Evolutionary conservation across 305 asterid species (phyloP).

Genomic region (Striga hermonthica): DNA sequence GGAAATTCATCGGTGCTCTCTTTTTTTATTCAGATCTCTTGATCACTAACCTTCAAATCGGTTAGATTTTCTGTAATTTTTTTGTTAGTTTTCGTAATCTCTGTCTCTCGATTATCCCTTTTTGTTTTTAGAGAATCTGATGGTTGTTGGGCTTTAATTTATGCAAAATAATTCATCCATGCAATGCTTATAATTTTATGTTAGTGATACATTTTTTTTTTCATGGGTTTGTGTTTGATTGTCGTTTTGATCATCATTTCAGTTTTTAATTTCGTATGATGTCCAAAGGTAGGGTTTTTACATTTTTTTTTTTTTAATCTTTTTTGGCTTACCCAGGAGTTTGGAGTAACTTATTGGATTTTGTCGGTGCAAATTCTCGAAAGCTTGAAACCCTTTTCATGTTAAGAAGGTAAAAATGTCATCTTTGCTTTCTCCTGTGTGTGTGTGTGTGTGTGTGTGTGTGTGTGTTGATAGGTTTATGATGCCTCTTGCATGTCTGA

Average conservation of each 20-base stretch:
- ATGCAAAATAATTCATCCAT: constrained; percentile 28
- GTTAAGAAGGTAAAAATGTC: constrained; percentile 33
- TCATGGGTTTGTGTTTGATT: constrained; percentile 40
- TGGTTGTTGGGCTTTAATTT: constrained; percentile 33
- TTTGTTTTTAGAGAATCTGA: constrained; percentile 8
- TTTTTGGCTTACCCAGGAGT: constrained; percentile 31
- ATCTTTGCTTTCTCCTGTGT: not conserved
- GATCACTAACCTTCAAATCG: constrained; percentile 23
- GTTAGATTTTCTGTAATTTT: constrained; percentile 28
- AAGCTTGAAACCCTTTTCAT: constrained; percentile 40
- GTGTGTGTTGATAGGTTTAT: constrained; percentile 22
- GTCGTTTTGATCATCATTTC: constrained; percentile 38
- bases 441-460: constrained; percentile 20
- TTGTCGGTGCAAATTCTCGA: constrained; percentile 34
- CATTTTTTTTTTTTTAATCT: constrained; percentile 20
- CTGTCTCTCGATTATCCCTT: constrained; percentile 1
- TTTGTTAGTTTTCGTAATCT: not conserved
- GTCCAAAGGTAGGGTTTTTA: constrained; percentile 41
- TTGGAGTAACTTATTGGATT: constrained; percentile 32
- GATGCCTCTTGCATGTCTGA: not conserved
- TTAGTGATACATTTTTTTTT: constrained; percentile 26
- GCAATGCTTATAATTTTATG: constrained; percentile 38
- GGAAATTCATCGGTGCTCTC: constrained; percentile 15
- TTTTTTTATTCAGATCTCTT: constrained; percentile 32
- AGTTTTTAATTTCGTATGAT: constrained; percentile 23